Evolutionary conservation across 495 filamentous ascomycete genomes (phyloP).

Genomic region (Hypoxylon lenormandii): DNA sequence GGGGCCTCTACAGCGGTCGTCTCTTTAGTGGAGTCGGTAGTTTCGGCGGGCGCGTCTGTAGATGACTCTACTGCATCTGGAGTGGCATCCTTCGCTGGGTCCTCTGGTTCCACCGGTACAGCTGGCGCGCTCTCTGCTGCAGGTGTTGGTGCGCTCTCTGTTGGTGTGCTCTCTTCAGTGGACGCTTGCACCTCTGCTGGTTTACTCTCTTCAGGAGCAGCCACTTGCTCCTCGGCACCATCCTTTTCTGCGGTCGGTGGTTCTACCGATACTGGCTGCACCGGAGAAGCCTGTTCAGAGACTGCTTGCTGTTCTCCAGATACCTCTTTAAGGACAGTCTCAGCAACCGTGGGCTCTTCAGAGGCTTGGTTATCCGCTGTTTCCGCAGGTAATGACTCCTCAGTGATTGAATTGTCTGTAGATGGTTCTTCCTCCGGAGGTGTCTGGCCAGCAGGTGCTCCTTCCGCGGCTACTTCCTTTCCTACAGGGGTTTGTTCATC

Average conservation of each 20-base stretch:
- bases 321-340: too few relatives aligned
- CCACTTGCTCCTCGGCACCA: neutral
- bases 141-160: neutral
- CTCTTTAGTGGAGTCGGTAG: slow-evolving; percentile 1
- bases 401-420: neutral
- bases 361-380: neutral
- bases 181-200: neutral
- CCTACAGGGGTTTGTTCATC: neutral
- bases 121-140: neutral
- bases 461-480: slow-evolving; percentile 12
- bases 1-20: neutral
- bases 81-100: slow-evolving; percentile 3
- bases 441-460: neutral
- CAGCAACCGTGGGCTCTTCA: neutral
- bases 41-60: neutral
- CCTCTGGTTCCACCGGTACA: neutral
- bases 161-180: neutral
- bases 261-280: neutral
- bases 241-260: neutral
- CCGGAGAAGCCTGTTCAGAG: neutral
- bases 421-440: neutral
- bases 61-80: neutral
- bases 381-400: neutral
- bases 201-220: too few relatives aligned
- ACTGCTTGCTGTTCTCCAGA: too few relatives aligned